Base-by-base conservation (phyloP, 345 rosid species). In the Mangifera indica region DNA sequence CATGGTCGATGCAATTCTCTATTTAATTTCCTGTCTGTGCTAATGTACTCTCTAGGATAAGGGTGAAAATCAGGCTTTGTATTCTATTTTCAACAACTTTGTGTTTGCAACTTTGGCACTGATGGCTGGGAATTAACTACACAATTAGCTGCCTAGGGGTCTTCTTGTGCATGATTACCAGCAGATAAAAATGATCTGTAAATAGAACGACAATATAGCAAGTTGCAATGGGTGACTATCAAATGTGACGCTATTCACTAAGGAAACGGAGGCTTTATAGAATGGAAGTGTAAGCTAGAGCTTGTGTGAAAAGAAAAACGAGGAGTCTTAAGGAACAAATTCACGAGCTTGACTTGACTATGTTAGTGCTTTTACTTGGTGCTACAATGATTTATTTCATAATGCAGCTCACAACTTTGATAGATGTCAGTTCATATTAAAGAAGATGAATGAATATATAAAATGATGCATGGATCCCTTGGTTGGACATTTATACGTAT, bases 1-100 rank as follows among this genome's bases (percentile, higher is more conserved):
- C 54, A 13, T 79, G 65, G 63, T 57, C 78, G 2, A 46, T 45
- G 73, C 73, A 76, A 34, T 58, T 79, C 63, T 48, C 74, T 32
- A 72, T 48, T 17, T 49, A 58, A 70, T 64, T 80, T 60, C 76
- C 73, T 5, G 60, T 67, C 44, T 56, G 71, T 54, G 45, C 67
- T 32, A 69, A 77, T 51, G 26, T 60, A 14, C 15, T 21, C 17
- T 26, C 54, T 20, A 29, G 51, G 15, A 15, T 40, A 12, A 32
- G 32, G 53, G 56, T 67, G 57, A 13, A 44, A 2, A 56, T 7
- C 45, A 14, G 66, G 40, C n/a, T 67, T 15, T 40, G 63, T 56
- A 69, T 22, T 42, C 34, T 49, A 22, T 14, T 24, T 48, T 15
- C 14, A 17, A n/a, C 9, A 26, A 29, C 17, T 13, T 7, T 10